Evolutionary conservation across 148 eudicot genomes (phyloP), one percentile per base, ranked within the genome.

Genomic region (Vaccinium darrowii): DNA sequence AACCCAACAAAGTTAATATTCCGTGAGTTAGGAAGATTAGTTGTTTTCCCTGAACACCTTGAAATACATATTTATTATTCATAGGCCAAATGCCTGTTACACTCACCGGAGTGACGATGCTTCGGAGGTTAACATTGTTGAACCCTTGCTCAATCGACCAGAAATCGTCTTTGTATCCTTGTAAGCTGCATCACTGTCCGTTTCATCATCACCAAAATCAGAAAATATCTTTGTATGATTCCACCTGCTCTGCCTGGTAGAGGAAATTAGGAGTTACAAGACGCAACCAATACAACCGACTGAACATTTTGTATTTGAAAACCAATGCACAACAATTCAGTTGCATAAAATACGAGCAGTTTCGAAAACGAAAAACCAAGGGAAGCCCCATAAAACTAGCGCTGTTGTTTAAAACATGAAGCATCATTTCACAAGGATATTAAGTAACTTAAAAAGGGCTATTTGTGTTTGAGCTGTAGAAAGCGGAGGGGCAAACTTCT

Each of bases 191-290:
- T 91, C 94, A 83, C 93, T 89, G 23, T 84, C 88, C 0, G 84
- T 62, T 79, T 90, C 88, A 71, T 91, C 96, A 75, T 91, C 95
- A 78, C 85, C 94, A 79, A 90, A 91, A 80, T 95, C 98, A 4
- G 98, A 95, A 89, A 97, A 97, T 84, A 97, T 89, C 85, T 89
- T 95, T 52, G 99, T 94, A 88, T 94, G 95, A 82, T 94, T 94
- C 99, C 99, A 97, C 87, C 89, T 90, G 89, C 98, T 95, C 80
- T 84, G 86, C 91, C 99, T 96, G 95, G 95, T 84, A 83, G 86
- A 85, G 76, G 54, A 79, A 30, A 85, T 57, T 5, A 69, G 14
- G 65, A 51, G 30, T 11, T 16, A 84, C 47, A 2, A 81, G 54
- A 49, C 2, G 9, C 56, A 11, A 6, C 58, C 69, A 25, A 43